These are phyloP conservation scores for Trichoderma citrinoviride DNA, from an alignment of 2,329 filamentous ascomycete genomes.

Conservation along the genomic window DNA sequence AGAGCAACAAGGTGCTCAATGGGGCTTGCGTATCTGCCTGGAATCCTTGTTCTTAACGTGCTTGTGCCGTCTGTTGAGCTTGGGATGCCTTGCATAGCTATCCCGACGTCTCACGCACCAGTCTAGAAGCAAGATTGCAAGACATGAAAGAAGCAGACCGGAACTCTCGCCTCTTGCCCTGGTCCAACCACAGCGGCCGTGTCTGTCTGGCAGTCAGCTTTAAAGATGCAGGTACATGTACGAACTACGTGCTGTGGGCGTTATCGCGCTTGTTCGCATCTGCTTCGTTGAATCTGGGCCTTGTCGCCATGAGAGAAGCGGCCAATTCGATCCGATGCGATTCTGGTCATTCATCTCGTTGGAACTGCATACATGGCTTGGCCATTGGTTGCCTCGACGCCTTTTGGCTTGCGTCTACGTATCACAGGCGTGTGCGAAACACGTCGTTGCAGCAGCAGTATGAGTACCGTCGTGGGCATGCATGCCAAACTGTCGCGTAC, in stretches of 20 bases:
- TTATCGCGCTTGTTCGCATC: conserved; percentile 1
- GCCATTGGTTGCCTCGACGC: not conserved
- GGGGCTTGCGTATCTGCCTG: not conserved
- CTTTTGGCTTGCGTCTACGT: not conserved
- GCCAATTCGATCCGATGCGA: too few species aligned
- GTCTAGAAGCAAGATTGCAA: not conserved
- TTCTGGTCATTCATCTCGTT: too few species aligned
- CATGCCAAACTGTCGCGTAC: too few species aligned
- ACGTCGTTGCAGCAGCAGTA: not conserved
- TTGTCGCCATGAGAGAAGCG: not conserved
- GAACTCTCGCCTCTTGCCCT: not conserved
- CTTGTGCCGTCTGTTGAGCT: not conserved
- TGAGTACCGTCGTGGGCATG: too few species aligned
- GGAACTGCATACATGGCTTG: too few species aligned
- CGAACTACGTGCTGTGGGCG: not conserved
- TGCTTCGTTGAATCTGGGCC: not conserved
- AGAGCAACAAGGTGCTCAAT: not conserved
- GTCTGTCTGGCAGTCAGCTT: conserved; percentile 5
- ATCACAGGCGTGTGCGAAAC: not conserved
- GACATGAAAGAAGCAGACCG: not conserved
- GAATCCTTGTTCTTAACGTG: not conserved
- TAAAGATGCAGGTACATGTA: conserved; percentile 13
- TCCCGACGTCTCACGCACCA: conserved; percentile 13
- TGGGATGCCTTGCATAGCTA: conserved; percentile 16
- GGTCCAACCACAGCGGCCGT: not conserved